Base-by-base conservation (phyloP, 306 rosid genomes). In the Purshia tridentata region DNA sequence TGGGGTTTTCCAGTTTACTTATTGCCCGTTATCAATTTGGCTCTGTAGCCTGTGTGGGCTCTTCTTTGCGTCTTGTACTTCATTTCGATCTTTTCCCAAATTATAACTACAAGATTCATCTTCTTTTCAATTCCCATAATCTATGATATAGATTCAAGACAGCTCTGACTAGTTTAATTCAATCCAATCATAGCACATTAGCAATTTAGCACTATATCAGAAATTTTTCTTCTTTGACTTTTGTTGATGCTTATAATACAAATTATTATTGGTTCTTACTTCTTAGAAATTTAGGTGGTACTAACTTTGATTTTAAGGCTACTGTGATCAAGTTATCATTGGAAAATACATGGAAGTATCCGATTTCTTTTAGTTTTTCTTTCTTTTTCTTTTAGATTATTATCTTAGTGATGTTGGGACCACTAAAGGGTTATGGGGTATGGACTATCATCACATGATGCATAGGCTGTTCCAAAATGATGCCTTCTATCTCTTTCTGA, bases 401-500 rank as follows among this genome's bases (percentile, higher is more conserved):
- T 63, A 35, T 60, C 10, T 53, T 82, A 9, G 70, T 47, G 45
- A 77, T 40, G 39, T 39, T 20, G 79, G 86, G 88, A 85, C 86
- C 88, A 83, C 83, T 63, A 18, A 75, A 20, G n/a, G 41, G 61
- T 61, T 78, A 64, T 75, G 78, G 75, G 40, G 55, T 75, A 50
- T 57, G 41, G 61, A 54, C 29, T 49, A 70, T 69, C 77, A 50
- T 53, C 70, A 47, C 74, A 76, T 60, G 55, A 3, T 40, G 63
- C 74, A 52, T 20, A 37, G 73, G 75, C 65, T 77, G 72, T 68
- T 68, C 64, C 75, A 16, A 76, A 76, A 77, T 69, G 84, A 85
- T 80, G 60, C 59, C 78, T 80, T 73, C 64, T 80, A 76, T 79
- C 77, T 47, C 64, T 79, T 54, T 76, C 56, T 75, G 52, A 72